Base-by-base conservation (phyloP, 345 rosid species). In the Eucalyptus curtisii region DNA sequence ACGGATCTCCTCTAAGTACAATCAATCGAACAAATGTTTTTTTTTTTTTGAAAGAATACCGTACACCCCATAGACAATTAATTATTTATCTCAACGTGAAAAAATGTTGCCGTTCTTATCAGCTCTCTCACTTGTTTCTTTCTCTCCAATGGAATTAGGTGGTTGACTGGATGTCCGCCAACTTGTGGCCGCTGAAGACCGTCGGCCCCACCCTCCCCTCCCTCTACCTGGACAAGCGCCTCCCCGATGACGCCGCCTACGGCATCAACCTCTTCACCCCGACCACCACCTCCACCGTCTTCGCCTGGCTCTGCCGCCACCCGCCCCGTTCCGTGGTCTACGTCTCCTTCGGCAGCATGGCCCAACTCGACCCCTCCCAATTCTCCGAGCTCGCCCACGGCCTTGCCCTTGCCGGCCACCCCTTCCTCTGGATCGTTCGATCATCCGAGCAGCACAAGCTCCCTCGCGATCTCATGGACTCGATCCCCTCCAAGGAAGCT, bases 161-260 rank as follows among this genome's bases (percentile, higher is more conserved):
- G 13, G 57, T 25, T 3, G 86, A 90, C 47, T 89, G 90, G 94
- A 86, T 90, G 89, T 44, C 89, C 19, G 50, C 55, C 37, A 88
- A 55, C 4, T 15, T 89, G 31, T 88, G 92, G 93, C 90, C 86
- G 13, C 8, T 89, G 17, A 49, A 53, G 88, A 90, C 91, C 14
- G 42, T 92, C 19, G 92, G 92, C 57, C 92, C 92, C 48, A 89
- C 90, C 12, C 47, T 91, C 22, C 94, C 92, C n/a, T 92, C 94
- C 10, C 87, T 86, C 84, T 92, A 89, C 87, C 86, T 92, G 42
- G 92, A 91, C 88, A 91, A 89, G 42, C 71, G 87, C 31, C 52
- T 90, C 40, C 85, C 88, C 47, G 48, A 84, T 4, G 92, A 91
- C 49, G 82, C 13, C 20, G 89, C 89, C 50, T 92, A 89, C 37